Evolutionary conservation across 257 asterid genomes (phyloP).

Genomic region (Paulownia fortunei): DNA sequence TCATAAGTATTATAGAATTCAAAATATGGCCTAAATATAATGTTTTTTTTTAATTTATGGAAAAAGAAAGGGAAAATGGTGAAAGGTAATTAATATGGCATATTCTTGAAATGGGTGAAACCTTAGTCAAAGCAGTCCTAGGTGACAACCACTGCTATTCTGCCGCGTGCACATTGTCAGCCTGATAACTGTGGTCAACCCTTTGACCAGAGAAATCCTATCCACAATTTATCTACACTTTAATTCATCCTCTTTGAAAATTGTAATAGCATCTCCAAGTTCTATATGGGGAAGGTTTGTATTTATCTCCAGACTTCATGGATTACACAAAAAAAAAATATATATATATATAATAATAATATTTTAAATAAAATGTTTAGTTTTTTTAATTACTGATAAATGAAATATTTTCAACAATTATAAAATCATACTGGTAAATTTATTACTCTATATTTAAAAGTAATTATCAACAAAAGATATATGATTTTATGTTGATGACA

Average conservation of each 20-base stretch:
- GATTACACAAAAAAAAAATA: too few relatives aligned
- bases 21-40: too few relatives aligned
- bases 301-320: too few relatives aligned
- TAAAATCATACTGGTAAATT: not conserved
- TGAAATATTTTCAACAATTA: not conserved
- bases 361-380: too few relatives aligned
- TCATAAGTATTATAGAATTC: too few relatives aligned
- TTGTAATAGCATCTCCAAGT: not conserved
- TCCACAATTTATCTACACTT: conserved; percentile 28
- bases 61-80: too few relatives aligned
- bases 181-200: conserved; percentile 32
- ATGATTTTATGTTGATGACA: not conserved
- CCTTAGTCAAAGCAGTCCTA: conserved; percentile 33
- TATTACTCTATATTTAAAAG: not conserved
- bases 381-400: not conserved
- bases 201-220: conserved; percentile 44
- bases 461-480: too few relatives aligned
- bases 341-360: too few relatives aligned
- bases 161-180: conserved; percentile 32
- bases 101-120: not conserved
- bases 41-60: too few relatives aligned
- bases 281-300: not conserved
- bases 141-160: not conserved
- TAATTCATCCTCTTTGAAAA: not conserved
- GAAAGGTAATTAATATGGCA: not conserved